Conservation (phyloP, 2,329 filamentous ascomycete species). For the Bipolaris victoriae region DNA sequence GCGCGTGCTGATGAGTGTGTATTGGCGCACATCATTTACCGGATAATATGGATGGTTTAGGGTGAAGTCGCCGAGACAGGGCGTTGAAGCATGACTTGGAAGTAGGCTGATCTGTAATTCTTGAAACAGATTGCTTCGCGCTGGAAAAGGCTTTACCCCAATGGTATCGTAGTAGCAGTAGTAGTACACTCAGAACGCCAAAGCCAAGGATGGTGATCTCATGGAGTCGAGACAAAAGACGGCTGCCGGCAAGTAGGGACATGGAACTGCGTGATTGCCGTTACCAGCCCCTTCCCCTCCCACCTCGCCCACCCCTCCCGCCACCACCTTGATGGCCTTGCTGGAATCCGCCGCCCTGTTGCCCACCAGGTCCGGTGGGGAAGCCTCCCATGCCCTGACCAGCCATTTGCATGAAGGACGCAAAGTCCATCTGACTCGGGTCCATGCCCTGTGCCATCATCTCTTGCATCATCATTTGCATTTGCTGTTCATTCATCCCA, state of each 20-base stretch:
- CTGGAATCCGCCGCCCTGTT: conserved; percentile 37
- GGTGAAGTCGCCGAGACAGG: neutral
- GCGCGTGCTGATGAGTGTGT: too few relatives aligned
- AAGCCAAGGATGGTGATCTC: conserved; percentile 7
- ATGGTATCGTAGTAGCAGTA: conserved; percentile 33
- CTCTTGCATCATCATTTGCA: conserved; percentile 65
- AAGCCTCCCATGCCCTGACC: conserved; percentile 39
- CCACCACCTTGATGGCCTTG: conserved; percentile 40
- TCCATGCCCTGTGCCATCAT: conserved; percentile 57
- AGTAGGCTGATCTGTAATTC: conserved; percentile 12
- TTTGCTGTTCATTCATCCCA: conserved; percentile 60
- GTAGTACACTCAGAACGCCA: conserved; percentile 29
- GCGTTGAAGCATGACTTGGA: neutral
- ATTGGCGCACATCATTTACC: neutral
- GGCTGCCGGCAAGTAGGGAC: neutral
- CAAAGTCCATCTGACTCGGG: conserved; percentile 44
- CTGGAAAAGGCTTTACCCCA: conserved; percentile 17
- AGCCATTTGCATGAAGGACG: conserved; percentile 46
- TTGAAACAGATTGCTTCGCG: conserved; percentile 14
- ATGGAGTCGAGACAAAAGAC: neutral
- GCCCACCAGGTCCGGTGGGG: conserved; percentile 28
- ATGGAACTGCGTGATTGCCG: neutral
- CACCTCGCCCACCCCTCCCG: conserved; percentile 35
- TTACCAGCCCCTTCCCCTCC: conserved; percentile 35
- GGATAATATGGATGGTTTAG: neutral